phyloP scores from a whole-genome alignment of 768 basidiomycete species.

The Pleurotus giganteus region DNA sequence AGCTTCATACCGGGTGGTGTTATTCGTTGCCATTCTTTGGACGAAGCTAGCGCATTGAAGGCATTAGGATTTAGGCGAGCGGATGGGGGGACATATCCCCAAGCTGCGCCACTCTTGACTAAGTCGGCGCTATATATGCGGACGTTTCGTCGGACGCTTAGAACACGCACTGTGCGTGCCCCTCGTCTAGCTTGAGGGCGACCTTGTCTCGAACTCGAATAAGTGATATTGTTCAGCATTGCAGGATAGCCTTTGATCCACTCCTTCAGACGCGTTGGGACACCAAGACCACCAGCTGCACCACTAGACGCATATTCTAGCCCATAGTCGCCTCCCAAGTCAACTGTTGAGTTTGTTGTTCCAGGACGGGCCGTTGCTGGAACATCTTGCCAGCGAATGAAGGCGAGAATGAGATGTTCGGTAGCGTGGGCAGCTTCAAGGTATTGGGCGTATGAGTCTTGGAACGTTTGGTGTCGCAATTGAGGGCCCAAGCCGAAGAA shows the following conservation, averaged over 20 bases:
- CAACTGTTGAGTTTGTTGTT: slow-evolving; percentile 20
- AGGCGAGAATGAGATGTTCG: slow-evolving; percentile 91
- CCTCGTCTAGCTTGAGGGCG: slow-evolving; percentile 71
- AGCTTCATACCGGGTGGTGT: slow-evolving; percentile 59
- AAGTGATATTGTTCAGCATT: slow-evolving; percentile 49
- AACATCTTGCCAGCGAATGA: slow-evolving; percentile 79
- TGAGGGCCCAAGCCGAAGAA: slow-evolving; percentile 76
- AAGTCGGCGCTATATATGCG: slow-evolving; percentile 87
- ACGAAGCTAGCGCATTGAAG: slow-evolving; percentile 42
- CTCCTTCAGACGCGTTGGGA: slow-evolving; percentile 84
- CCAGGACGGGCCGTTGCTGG: slow-evolving; percentile 30
- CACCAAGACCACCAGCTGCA: slow-evolving; percentile 51
- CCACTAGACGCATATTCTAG: slow-evolving; percentile 24
- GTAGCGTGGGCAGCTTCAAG: slow-evolving; percentile 82
- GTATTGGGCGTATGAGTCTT: slow-evolving; percentile 57
- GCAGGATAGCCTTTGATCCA: slow-evolving; percentile 90
- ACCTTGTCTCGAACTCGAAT: slow-evolving; percentile 22
- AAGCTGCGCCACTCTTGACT: slow-evolving; percentile 57
- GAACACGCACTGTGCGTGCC: slow-evolving; percentile 72
- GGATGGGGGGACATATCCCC: slow-evolving; percentile 35
- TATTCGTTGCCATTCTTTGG: slow-evolving; percentile 79
- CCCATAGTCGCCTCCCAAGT: slow-evolving; percentile 11
- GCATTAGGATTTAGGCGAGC: slow-evolving; percentile 15
- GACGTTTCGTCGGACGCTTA: slow-evolving; percentile 77
- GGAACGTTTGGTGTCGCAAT: slow-evolving; percentile 38